A percentile compares a stretch with the other conserved stretches of the same genome.
phyloP scores from a whole-genome alignment of 2,329 filamentous ascomycete species.

The Ciborinia camelliae region DNA sequence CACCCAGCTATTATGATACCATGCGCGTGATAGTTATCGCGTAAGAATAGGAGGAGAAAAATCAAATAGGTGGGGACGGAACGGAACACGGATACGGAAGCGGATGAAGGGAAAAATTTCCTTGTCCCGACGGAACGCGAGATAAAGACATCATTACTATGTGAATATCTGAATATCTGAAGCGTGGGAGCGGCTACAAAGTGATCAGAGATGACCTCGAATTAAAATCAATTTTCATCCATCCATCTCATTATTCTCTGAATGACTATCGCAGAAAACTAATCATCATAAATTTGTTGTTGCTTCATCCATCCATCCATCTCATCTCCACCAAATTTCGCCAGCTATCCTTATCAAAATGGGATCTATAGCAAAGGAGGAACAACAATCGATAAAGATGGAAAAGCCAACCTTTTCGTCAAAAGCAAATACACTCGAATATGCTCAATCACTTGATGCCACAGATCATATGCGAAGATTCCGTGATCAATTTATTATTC shows the following conservation, averaged over 20 bases:
- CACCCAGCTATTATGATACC: background rate
- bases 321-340: conserved; percentile 5
- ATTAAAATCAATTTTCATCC: background rate
- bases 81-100: conserved; percentile 24
- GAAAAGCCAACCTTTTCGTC: conserved; percentile 45
- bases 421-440: conserved; percentile 45
- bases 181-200: conserved; percentile 11
- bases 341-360: conserved; percentile 24
- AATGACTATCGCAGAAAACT: background rate
- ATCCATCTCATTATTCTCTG: background rate
- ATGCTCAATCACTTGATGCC: conserved; percentile 53
- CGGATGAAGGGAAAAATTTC: conserved; percentile 13
- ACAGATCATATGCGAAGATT: conserved; percentile 59
- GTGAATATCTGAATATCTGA: background rate
- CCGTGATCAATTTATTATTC: conserved; percentile 72
- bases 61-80: conserved; percentile 3
- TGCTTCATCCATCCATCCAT: background rate
- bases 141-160: background rate
- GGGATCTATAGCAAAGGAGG: conserved; percentile 32
- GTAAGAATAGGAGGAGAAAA: conserved; percentile 16
- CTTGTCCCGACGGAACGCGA: conserved; percentile 12
- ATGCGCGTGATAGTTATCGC: conserved; percentile 6
- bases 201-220: conserved; percentile 2
- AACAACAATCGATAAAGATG: conserved; percentile 17
- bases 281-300: background rate